Evolutionary conservation across 179 eudicot species (phyloP), one percentile per base, ranked within the genome.

Genomic region (Beta lomatogona): DNA sequence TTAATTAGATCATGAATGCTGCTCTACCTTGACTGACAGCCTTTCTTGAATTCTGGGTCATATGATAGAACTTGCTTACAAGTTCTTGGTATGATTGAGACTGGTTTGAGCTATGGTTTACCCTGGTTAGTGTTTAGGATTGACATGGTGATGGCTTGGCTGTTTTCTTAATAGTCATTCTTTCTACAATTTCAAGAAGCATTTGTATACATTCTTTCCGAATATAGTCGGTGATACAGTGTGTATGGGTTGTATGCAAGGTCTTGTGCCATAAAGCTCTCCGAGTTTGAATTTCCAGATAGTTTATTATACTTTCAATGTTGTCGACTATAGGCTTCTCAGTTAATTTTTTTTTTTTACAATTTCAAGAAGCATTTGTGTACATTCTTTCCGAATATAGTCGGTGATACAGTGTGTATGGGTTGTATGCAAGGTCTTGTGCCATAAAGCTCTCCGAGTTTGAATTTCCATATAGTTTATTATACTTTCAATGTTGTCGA

Each of bases 31-130:
- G 5, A 16, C 15, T 66, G 9, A 5, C 45, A 31, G 19, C 3
- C 71, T 66, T 36, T 66, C 46, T 66, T 66, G 71, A 60, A 10
- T 60, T 58, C n/a, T 58, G 61, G 61, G 19, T 58, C 61, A 58
- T 58, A 18, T 58, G 61, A 16, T n/a, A 19, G n/a, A 58, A 60
- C 28, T 60, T 66, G 70, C 15, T 25, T 36, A 66, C 70, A 28
- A 4, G 70, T 13, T 66, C 9, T 31, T 66, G 16, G 46, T 36
- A 12, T 31, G 19, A 36, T 28, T 16, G 28, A 31, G 70, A 31
- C 8, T 66, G 19, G 50, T 44, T 41, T 18, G 9, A 44, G 22
- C 44, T 44, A 59, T 16, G 22, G 4, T 28, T 1, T 65, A 41
- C 25, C 8, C 19, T 28, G 12, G 11, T 28, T 65, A 13, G 1